A percentile compares a stretch with the other conserved stretches of the same genome.
Conservation (phyloP, 2,329 filamentous ascomycete genomes). For the Didymosphaeria variabile region DNA sequence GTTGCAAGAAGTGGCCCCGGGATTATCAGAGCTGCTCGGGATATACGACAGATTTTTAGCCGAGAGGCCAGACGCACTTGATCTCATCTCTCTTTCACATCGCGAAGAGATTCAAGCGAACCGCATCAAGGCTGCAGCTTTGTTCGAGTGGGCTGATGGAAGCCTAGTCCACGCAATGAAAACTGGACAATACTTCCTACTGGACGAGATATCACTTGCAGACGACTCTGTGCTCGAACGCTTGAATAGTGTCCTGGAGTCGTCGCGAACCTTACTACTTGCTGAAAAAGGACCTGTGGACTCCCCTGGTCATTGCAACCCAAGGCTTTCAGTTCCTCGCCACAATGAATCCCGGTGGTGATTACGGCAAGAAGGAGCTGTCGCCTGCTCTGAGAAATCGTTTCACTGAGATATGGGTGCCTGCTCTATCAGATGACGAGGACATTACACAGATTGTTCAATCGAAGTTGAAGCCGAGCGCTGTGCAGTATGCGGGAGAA, state of each 20-base stretch:
- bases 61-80: constrained; percentile 50
- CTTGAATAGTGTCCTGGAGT: constrained; percentile 94
- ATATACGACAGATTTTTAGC: constrained; percentile 64
- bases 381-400: constrained; percentile 94
- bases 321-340: constrained; percentile 94
- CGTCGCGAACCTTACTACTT: constrained; percentile 82
- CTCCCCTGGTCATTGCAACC: constrained; percentile 78
- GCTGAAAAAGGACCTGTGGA: constrained; percentile 92
- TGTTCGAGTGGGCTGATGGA: constrained; percentile 97
- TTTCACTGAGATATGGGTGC: constrained; percentile 99
- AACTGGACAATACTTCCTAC: constrained; percentile 85
- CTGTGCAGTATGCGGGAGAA: constrained; percentile 67
- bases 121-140: constrained; percentile 74
- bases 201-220: constrained; percentile 97
- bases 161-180: constrained; percentile 95
- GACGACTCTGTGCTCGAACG: constrained; percentile 97
- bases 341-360: constrained; percentile 98
- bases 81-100: constrained; percentile 56
- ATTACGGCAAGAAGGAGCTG: constrained; percentile 97
- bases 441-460: constrained; percentile 89
- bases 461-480: constrained; percentile 71
- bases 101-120: constrained; percentile 54
- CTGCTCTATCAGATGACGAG: constrained; percentile 80
- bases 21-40: constrained; percentile 65
- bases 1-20: constrained; percentile 21